These are phyloP conservation scores for Colletotrichum siamense DNA, from an alignment of 2,329 filamentous ascomycete genomes.

Conservation along the genomic window DNA sequence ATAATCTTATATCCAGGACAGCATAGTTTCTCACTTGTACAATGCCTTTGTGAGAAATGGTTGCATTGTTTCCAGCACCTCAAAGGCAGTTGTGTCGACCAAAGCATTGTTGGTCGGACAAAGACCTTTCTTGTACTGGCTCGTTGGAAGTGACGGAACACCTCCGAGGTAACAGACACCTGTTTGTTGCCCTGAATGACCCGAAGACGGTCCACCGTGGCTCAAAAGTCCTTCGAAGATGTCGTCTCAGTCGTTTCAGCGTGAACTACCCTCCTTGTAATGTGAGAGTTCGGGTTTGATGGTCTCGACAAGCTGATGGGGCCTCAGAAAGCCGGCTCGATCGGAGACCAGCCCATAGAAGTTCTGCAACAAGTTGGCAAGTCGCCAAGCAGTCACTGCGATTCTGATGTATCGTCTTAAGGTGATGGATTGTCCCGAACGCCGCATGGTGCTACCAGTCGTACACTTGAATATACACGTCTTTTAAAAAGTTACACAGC, in stretches of 20 bases:
- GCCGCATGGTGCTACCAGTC: conserved; percentile 19
- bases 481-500: conserved; percentile 18
- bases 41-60: neutral
- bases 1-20: neutral
- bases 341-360: neutral
- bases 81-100: neutral
- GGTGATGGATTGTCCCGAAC: conserved; percentile 18
- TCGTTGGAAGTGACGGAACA: neutral
- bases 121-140: neutral
- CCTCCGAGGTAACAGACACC: neutral
- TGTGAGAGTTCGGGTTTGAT: neutral
- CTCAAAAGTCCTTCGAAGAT: neutral
- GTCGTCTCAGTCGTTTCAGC: neutral
- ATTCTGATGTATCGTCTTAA: neutral
- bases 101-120: neutral
- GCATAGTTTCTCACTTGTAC: neutral
- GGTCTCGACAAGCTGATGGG: neutral
- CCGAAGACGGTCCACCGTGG: neutral
- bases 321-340: neutral
- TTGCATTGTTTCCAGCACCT: neutral
- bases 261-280: neutral
- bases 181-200: neutral
- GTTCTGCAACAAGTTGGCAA: neutral
- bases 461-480: conserved; percentile 34
- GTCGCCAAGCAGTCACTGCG: neutral